Evolutionary conservation across 106 monocot genomes (phyloP).

Genomic region (Allium sativum): DNA sequence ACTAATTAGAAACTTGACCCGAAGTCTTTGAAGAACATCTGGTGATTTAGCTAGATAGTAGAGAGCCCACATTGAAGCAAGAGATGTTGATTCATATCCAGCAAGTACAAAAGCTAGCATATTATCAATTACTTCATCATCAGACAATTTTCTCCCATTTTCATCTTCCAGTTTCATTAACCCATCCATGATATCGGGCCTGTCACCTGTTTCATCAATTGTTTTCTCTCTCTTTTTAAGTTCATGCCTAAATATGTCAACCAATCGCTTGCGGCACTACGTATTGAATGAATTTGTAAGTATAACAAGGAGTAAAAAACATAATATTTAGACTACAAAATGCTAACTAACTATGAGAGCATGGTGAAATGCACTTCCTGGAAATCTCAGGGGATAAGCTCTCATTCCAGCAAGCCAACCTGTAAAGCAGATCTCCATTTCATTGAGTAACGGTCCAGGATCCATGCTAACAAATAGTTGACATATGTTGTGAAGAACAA

Average conservation of each 20-base stretch:
- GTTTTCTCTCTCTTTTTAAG: constrained; percentile 8
- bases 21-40: too few species aligned
- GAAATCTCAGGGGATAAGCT: constrained; percentile 8
- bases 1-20: too few species aligned
- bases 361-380: constrained; percentile 10
- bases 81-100: too few species aligned
- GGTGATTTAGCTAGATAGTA: too few species aligned
- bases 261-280: constrained; percentile 4
- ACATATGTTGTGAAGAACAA: neutral
- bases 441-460: constrained; percentile 5
- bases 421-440: constrained; percentile 5
- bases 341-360: constrained; percentile 4
- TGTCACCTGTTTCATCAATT: neutral
- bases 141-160: too few species aligned
- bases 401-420: constrained; percentile 4
- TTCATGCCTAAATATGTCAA: neutral
- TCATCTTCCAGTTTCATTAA: too few species aligned
- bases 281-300: too few species aligned
- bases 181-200: too few species aligned
- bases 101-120: too few species aligned
- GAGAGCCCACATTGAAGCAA: too few species aligned
- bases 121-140: too few species aligned
- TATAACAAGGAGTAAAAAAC: neutral
- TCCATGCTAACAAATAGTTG: constrained; percentile 19
- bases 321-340: neutral